Evolutionary conservation across 192 early-diverging fungal genomes (phyloP).

Genomic region (Podila horticola): DNA sequence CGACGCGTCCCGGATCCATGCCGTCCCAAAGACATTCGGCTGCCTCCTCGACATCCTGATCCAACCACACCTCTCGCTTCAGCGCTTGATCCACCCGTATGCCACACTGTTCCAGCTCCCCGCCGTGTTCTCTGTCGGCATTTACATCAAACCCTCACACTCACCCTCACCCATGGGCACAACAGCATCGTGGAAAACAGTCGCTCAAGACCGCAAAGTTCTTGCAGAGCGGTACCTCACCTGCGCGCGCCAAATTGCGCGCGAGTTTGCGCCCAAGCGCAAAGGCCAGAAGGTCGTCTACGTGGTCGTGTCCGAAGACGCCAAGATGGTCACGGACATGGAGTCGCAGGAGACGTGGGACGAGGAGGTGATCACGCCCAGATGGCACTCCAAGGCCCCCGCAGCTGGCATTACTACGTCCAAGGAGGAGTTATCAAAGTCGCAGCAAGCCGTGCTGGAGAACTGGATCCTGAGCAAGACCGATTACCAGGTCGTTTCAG

Average conservation of each 20-base stretch:
- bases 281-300: conserved; percentile 27
- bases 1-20: conserved; percentile 10
- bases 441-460: conserved; percentile 17
- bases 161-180: neutral
- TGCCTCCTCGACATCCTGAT: conserved; percentile 28
- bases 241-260: conserved; percentile 34
- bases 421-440: conserved; percentile 1
- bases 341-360: conserved; percentile 34
- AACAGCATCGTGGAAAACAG: conserved; percentile 1
- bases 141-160: conserved; percentile 8
- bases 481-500: conserved; percentile 26
- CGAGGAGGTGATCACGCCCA: conserved; percentile 21
- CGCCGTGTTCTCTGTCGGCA: conserved; percentile 20
- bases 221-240: conserved; percentile 10
- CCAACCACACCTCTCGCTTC: conserved; percentile 14
- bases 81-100: conserved; percentile 27
- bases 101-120: conserved; percentile 26
- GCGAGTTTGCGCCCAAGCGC: conserved; percentile 32
- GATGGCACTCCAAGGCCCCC: neutral
- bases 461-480: conserved; percentile 32
- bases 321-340: conserved; percentile 16
- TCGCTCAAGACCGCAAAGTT: neutral
- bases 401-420: neutral
- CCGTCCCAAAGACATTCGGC: conserved; percentile 25
- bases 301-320: conserved; percentile 23